Evolutionary conservation across 2,329 filamentous ascomycete genomes (phyloP).

Genomic region (Scorias spongiosa): DNA sequence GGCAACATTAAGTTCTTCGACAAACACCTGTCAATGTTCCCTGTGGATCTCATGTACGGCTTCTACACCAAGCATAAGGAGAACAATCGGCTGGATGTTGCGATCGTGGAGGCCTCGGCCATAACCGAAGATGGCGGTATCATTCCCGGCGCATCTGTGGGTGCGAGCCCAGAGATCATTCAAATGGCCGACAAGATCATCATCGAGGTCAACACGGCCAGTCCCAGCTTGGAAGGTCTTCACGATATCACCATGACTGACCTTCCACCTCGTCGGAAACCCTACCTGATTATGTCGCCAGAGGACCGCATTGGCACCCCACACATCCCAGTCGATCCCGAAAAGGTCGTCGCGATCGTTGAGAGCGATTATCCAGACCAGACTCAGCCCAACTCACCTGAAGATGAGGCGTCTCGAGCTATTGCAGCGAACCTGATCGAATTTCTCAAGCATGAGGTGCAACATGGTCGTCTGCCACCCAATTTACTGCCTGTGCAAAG

Average conservation of each 20-base stretch:
- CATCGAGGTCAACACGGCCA: slow-evolving; percentile 79
- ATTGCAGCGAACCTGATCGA: slow-evolving; percentile 75
- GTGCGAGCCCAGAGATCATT: slow-evolving; percentile 58
- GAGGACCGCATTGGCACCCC: slow-evolving; percentile 76
- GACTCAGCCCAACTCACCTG: slow-evolving; percentile 58
- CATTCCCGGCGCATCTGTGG: slow-evolving; percentile 72
- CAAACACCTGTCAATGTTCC: slow-evolving; percentile 89
- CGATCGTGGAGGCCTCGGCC: slow-evolving; percentile 65
- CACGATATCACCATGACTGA: slow-evolving; percentile 89
- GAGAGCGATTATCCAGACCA: slow-evolving; percentile 73
- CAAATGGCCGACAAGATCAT: slow-evolving; percentile 79
- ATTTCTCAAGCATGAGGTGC: slow-evolving; percentile 73
- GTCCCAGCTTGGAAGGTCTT: slow-evolving; percentile 71
- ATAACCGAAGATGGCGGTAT: slow-evolving; percentile 84
- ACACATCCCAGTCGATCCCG: slow-evolving; percentile 69
- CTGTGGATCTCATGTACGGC: slow-evolving; percentile 64
- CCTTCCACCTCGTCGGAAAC: slow-evolving; percentile 64
- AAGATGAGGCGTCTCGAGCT: slow-evolving; percentile 54
- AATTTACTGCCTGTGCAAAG: slow-evolving; percentile 71
- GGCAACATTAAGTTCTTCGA: slow-evolving; percentile 86
- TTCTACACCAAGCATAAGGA: slow-evolving; percentile 65
- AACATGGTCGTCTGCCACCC: slow-evolving; percentile 57
- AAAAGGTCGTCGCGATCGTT: slow-evolving; percentile 70
- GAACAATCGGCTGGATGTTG: slow-evolving; percentile 62
- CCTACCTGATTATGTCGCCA: slow-evolving; percentile 69